Evolutionary conservation across 345 rosid species (phyloP), one percentile per base, ranked within the genome.

Genomic region (Populus alba): DNA sequence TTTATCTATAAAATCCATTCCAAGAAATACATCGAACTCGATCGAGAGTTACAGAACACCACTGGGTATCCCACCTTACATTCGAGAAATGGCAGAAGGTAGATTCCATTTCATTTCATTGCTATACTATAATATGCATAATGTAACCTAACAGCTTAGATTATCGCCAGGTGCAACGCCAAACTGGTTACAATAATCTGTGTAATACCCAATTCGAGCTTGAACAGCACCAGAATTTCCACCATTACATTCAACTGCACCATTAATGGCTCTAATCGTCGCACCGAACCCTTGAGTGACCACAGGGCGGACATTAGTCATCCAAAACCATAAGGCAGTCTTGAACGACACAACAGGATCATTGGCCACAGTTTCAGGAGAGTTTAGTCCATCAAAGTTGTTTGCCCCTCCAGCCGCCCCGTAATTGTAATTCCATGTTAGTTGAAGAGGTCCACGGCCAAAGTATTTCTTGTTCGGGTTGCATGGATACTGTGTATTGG

Each of bases 241-340:
- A 47, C 53, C 51, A 47, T 47, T 47, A 15, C 51, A 47, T 47
- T 47, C 69, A 18, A 71, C 68, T 27, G 67, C 66, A 16, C 88
- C 87, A 37, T 88, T 85, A 57, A 88, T 84, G 74, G 92, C 91
- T 20, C 78, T 39, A 66, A 83, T 90, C 3, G 91, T 88, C 3
- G 88, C 90, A 7, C 90, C 90, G 7, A 90, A 90, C 2, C 91
- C 92, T 78, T 84, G 87, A 31, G 67, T 57, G 8, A 85, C 43
- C 0, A 84, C 81, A 2, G 84, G 67, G 31, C 82, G 89, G 39
- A 88, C 90, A 13, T 51, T 65, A 33, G 13, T 73, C 82, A 78
- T 85, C 92, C 91, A 90, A 70, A 55, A 88, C 91, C 87, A 88
- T 27, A 90, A 70, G 4, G 90, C 88, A 0, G 90, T 80, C 83